phyloP scores from a whole-genome alignment of 1,284 basidiomycete genomes.

The Butyriboletus appendiculatus region DNA sequence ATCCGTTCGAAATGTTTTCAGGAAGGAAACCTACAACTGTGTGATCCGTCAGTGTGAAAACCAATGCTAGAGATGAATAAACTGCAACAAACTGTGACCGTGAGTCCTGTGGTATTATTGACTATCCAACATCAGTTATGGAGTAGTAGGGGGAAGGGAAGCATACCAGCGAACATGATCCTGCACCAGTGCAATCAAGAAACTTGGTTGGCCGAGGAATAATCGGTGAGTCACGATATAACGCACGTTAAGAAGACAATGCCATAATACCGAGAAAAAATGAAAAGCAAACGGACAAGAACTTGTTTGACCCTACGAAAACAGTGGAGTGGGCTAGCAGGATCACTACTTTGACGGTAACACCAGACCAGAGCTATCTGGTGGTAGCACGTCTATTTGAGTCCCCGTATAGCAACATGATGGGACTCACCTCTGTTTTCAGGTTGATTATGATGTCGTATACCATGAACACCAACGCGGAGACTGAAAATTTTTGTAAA shows the following conservation, averaged over 20 bases:
- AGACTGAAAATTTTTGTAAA: conserved; percentile 9
- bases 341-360: neutral
- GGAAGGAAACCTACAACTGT: conserved; percentile 19
- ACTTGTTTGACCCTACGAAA: neutral
- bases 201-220: neutral
- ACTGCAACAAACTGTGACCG: conserved; percentile 11
- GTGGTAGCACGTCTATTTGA: neutral
- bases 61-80: neutral
- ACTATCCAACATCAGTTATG: conserved; percentile 12
- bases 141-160: neutral
- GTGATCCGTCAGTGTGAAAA: neutral
- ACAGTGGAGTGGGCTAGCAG: neutral
- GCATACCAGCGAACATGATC: conserved; percentile 18
- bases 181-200: conserved; percentile 1
- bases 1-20: neutral
- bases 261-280: conserved; percentile 29
- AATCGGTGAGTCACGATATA: neutral
- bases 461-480: conserved; percentile 18
- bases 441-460: conserved; percentile 24
- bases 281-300: conserved; percentile 17
- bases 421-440: conserved; percentile 14
- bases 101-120: conserved; percentile 21
- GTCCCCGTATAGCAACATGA: neutral
- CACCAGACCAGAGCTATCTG: conserved; percentile 24
- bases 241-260: conserved; percentile 23